A percentile compares a stretch with the other conserved stretches of the same genome.
phyloP scores from a whole-genome alignment of 306 rosid genomes.

The Cicer arietinum region DNA sequence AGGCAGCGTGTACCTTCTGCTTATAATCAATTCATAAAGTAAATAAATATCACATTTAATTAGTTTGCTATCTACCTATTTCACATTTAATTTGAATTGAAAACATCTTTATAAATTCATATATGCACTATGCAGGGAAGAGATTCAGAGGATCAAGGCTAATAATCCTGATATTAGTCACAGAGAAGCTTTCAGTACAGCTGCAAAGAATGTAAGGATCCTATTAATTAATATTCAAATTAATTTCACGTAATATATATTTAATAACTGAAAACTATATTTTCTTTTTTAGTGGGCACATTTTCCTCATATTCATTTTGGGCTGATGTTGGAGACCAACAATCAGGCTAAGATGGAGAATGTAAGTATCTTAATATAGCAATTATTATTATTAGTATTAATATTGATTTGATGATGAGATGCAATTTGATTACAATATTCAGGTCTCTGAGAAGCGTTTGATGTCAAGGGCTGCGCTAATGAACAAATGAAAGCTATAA shows the following conservation, averaged over 20 bases:
- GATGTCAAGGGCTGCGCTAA: conserved; percentile 72
- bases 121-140: conserved; percentile 68
- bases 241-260: neutral
- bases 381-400: neutral
- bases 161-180: conserved; percentile 96
- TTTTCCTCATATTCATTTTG: conserved; percentile 97
- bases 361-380: conserved; percentile 51
- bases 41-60: conserved; percentile 41
- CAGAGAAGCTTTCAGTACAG: conserved; percentile 96
- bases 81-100: neutral
- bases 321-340: conserved; percentile 88
- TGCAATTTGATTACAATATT: conserved; percentile 3
- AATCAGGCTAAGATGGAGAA: conserved; percentile 82
- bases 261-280: conserved; percentile 16
- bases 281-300: conserved; percentile 84
- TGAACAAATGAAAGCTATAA: conserved; percentile 62
- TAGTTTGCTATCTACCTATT: neutral
- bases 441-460: conserved; percentile 80
- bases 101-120: conserved; percentile 34
- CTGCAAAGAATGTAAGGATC: conserved; percentile 84
- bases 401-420: neutral
- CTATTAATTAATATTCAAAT: neutral
- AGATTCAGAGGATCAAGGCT: conserved; percentile 98
- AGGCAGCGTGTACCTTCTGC: conserved; percentile 99
- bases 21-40: conserved; percentile 99